These are phyloP conservation scores for Areca catechu DNA, from an alignment of 176 grass and related monocot genomes.

Conservation along the genomic window DNA sequence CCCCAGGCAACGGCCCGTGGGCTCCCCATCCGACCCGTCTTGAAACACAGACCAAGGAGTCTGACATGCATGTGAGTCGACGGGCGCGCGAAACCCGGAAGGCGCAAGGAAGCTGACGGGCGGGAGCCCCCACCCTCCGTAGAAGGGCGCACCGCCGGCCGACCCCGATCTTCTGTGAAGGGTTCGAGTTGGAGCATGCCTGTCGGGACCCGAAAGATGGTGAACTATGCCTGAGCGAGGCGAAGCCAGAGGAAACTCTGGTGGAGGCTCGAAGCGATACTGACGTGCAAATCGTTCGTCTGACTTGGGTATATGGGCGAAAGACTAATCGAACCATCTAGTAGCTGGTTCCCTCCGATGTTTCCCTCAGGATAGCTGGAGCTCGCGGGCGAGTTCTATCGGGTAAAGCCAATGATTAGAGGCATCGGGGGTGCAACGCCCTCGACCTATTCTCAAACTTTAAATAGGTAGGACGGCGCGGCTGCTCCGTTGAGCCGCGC, in stretches of 20 bases:
- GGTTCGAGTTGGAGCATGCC: slow-evolving; percentile 72
- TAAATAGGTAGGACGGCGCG: slow-evolving; percentile 56
- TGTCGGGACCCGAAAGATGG: slow-evolving; percentile 80
- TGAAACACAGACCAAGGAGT: slow-evolving; percentile 36
- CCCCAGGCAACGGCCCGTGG: slow-evolving; percentile 14
- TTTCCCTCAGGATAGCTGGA: no score
- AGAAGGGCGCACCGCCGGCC: slow-evolving; percentile 37
- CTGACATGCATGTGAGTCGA: no score
- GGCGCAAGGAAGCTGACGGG: no score
- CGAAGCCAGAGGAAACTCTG: slow-evolving; percentile 40
- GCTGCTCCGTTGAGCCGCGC: slow-evolving; percentile 7
- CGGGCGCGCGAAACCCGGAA: no score
- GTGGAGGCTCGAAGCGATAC: no score
- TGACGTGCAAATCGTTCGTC: no score
- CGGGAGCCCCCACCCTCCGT: no score
- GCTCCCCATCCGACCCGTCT: slow-evolving; percentile 37
- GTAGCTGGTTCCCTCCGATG: no score
- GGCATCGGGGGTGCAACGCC: slow-evolving; percentile 67
- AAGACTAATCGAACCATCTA: no score
- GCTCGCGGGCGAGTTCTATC: no score
- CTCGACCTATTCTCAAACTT: slow-evolving; percentile 89
- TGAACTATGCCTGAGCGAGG: slow-evolving; percentile 78
- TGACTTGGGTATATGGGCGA: no score
- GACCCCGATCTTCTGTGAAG: slow-evolving; percentile 58
- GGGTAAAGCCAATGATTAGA: slow-evolving; percentile 91